These are phyloP conservation scores for Myochromella boudieri DNA, from an alignment of 768 basidiomycete genomes.

Conservation along the genomic window DNA sequence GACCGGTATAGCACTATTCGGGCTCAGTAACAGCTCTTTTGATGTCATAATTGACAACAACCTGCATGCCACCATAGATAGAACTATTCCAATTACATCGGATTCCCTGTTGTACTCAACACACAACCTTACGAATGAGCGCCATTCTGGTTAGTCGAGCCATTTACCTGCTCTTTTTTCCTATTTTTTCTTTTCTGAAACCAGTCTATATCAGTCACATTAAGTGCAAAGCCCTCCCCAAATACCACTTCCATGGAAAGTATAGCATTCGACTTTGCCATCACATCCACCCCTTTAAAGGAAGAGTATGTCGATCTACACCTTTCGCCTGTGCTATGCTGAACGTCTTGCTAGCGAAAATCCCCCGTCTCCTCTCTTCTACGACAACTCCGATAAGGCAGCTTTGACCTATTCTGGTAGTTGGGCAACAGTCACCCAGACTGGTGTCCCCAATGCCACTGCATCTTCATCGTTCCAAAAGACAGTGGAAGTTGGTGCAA, in stretches of 20 bases:
- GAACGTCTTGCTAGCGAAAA: conserved; percentile 11
- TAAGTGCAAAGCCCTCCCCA: conserved; percentile 13
- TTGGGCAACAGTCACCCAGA: conserved; percentile 11
- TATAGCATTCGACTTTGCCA: conserved; percentile 13
- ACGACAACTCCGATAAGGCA: conserved; percentile 15
- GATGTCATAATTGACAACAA: conserved; percentile 16
- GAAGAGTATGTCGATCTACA: conserved; percentile 9
- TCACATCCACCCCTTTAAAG: conserved; percentile 10
- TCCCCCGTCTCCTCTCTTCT: conserved; percentile 15
- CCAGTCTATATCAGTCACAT: conserved; percentile 11
- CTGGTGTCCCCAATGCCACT: conserved; percentile 19
- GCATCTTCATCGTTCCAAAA: conserved; percentile 13
- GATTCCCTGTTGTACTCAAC: conserved; percentile 14
- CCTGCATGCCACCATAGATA: conserved; percentile 1
- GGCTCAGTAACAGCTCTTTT: conserved; percentile 14
- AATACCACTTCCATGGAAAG: conserved; percentile 6
- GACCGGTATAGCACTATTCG: conserved; percentile 13
- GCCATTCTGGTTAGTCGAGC: conserved; percentile 11
- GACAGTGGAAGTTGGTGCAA: conserved; percentile 15
- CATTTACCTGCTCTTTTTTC: background rate
- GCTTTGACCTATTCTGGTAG: conserved; percentile 12
- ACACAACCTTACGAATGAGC: conserved; percentile 9
- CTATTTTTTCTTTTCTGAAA: background rate
- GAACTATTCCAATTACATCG: background rate
- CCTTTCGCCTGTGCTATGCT: background rate